Conservation (phyloP, 257 asterid species). For the Capsicum baccatum region DNA sequence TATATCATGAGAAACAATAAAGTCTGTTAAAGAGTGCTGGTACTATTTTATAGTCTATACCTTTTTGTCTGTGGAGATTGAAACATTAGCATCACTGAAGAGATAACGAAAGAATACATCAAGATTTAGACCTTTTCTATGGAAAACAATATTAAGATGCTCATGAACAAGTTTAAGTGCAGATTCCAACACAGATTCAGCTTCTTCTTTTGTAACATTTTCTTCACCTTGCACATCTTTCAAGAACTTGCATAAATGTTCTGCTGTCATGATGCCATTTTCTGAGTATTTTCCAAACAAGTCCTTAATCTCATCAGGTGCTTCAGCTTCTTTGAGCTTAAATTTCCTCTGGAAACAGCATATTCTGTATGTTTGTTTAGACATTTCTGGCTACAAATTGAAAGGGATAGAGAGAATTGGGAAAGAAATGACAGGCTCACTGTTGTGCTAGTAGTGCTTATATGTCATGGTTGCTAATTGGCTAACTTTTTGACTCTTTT, state of each 20-base stretch:
- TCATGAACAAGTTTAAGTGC: constrained; percentile 50
- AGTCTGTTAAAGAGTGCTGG: background rate
- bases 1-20: background rate
- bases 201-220: constrained; percentile 47
- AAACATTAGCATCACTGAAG: constrained; percentile 55
- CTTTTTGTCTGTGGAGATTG: constrained; percentile 57
- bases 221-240: constrained; percentile 69
- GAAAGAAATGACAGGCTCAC: constrained; percentile 7
- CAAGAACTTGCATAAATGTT: constrained; percentile 60
- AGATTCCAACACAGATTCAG: constrained; percentile 53
- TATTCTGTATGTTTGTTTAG: constrained; percentile 73
- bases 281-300: constrained; percentile 63
- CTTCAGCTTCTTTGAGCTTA: constrained; percentile 62
- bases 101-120: constrained; percentile 63
- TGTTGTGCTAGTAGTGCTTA: background rate
- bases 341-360: constrained; percentile 65
- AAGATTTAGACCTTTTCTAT: constrained; percentile 50
- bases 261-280: constrained; percentile 58
- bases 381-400: constrained; percentile 43
- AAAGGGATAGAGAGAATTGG: constrained; percentile 13
- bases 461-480: background rate
- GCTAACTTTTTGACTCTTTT: constrained; percentile 1
- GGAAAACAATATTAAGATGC: constrained; percentile 54
- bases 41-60: constrained; percentile 34
- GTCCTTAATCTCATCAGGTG: constrained; percentile 58